phyloP scores from a whole-genome alignment of 306 rosid species.

The Sicyos edulis region DNA sequence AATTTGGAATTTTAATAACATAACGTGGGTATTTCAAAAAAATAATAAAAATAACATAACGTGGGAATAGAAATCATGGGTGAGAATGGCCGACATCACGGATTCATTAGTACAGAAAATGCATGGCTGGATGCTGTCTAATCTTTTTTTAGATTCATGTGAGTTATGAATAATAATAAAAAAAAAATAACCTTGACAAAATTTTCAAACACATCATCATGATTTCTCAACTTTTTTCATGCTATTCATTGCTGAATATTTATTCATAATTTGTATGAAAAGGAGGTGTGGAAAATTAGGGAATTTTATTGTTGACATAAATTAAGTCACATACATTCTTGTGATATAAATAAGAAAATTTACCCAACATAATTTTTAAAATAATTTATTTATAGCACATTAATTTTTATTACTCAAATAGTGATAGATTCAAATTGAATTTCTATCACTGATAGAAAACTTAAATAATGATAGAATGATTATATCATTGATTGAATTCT shows the following conservation, averaged over 20 bases:
- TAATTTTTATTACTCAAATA: too few species aligned
- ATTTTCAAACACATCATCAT: neutral
- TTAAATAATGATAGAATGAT: too few species aligned
- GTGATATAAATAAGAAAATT: too few species aligned
- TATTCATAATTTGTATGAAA: neutral
- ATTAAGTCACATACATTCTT: neutral
- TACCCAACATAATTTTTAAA: too few species aligned
- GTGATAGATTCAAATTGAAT: too few species aligned
- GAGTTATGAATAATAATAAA: neutral
- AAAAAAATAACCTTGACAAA: too few species aligned
- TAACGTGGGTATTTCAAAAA: too few species aligned
- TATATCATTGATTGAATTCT: too few species aligned
- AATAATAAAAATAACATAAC: neutral
- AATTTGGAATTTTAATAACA: neutral
- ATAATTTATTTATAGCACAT: too few species aligned
- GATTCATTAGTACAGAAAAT: neutral
- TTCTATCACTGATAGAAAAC: too few species aligned
- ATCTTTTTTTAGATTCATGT: neutral
- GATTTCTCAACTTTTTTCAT: neutral
- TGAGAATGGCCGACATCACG: conserved; percentile 20
- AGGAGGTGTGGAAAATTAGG: neutral
- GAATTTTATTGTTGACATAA: too few species aligned
- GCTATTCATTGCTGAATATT: neutral
- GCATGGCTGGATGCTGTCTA: conserved; percentile 16
- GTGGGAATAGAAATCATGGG: neutral